These are phyloP conservation scores for Colletotrichum somersetense DNA, from an alignment of 2,329 filamentous ascomycete genomes.

Conservation along the genomic window DNA sequence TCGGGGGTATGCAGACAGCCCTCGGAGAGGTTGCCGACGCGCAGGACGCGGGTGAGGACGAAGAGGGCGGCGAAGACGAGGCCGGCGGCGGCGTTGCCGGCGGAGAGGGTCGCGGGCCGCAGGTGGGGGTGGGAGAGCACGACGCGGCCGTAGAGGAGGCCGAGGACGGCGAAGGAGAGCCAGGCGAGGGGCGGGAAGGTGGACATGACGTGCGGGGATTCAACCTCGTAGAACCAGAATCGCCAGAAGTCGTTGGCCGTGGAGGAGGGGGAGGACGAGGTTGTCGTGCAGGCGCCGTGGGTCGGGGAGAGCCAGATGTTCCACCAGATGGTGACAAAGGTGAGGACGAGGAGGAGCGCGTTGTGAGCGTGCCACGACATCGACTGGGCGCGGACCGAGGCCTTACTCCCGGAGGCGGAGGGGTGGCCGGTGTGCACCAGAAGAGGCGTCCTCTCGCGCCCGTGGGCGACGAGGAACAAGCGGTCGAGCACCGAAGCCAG, in stretches of 20 bases:
- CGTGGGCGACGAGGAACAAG: conserved; percentile 39
- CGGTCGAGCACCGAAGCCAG: conserved; percentile 47
- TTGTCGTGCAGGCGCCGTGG: conserved; percentile 52
- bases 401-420: conserved; percentile 15
- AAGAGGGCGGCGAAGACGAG: conserved; percentile 54
- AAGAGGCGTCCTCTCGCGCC: conserved; percentile 49
- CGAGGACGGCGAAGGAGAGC: conserved; percentile 60
- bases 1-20: conserved; percentile 57
- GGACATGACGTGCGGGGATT: conserved; percentile 50
- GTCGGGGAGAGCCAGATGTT: conserved; percentile 60
- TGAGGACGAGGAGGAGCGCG: conserved; percentile 50
- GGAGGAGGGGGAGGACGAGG: conserved; percentile 24
- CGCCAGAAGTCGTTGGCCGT: conserved; percentile 46
- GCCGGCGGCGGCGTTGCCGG: conserved; percentile 48
- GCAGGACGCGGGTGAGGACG: conserved; percentile 55
- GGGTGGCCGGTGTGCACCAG: conserved; percentile 41
- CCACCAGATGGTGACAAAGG: conserved; percentile 58
- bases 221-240: conserved; percentile 58
- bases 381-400: conserved; percentile 27
- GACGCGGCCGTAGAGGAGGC: conserved; percentile 58
- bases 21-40: conserved; percentile 59
- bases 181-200: conserved; percentile 60
- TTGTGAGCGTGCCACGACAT: conserved; percentile 59
- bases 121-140: conserved; percentile 49
- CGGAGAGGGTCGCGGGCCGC: conserved; percentile 45